Base-by-base conservation (phyloP, 1,284 basidiomycete genomes). In the Malassezia yamatoensis region DNA sequence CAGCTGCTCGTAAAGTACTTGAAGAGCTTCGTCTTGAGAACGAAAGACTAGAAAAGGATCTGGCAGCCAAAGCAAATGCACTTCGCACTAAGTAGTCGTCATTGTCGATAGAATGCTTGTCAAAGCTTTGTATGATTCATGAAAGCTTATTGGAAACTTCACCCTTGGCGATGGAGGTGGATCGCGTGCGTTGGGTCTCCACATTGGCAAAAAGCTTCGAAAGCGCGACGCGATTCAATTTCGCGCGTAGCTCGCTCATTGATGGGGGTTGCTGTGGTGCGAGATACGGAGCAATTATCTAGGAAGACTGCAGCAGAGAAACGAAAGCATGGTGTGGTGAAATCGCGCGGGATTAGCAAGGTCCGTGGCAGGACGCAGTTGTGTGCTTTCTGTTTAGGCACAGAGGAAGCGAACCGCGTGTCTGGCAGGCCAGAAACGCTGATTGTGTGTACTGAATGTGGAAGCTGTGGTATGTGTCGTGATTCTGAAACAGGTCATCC, bases 11-110 rank as follows among this genome's bases (percentile, higher is more conserved):
- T 36, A 80, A 82, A 36, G 77, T 88, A 2, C 77, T 88, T 32
- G 81, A 81, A 42, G 85, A 88, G 68, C 78, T 89, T 24, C 81
- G 85, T 11, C 38, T 62, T 20, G 72, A 70, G 15, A 63, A 74
- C 49, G 70, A 72, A 44, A 67, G 69, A 50, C 58, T 72, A 33
- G 70, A 69, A 51, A 60, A 61, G 42, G 72, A 68, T 52, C 67
- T 70, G 41, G 65, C 60, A 13, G 68, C 62, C 42, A 76, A 72
- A 46, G 62, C 62, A 36, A 68, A 65, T 32, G 39, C 66, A 42
- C 44, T 74, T 18, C 59, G 67, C 16, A 49, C 53, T 9, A 67
- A 69, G 51, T 61, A 66, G 24, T 7, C 3, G 24, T 29, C 24
- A 29, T 29, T 29, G 24, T 29, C 24, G 3, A 29, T 29, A 29